phyloP scores from a whole-genome alignment of 23 red algal species.

The Chondrus crispus region DNA sequence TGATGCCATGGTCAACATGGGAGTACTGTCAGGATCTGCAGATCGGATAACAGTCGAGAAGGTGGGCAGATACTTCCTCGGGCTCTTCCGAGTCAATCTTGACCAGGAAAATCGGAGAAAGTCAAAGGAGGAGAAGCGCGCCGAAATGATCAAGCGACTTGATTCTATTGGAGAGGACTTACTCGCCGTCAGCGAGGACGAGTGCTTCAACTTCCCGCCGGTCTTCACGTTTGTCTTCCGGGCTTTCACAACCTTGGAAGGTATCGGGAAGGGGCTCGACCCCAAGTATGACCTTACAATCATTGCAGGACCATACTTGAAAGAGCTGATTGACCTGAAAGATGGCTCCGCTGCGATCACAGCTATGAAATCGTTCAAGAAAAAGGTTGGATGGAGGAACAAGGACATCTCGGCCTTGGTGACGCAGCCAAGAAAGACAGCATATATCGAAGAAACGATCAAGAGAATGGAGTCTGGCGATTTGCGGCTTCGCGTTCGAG shows the following conservation, averaged over 20 bases:
- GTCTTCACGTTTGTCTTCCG: slow-evolving; percentile 96
- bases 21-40: slow-evolving; percentile 52
- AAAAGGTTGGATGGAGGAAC: slow-evolving; percentile 74
- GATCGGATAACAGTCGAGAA: slow-evolving; percentile 84
- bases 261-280: slow-evolving; percentile 78
- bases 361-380: slow-evolving; percentile 58
- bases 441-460: slow-evolving; percentile 76
- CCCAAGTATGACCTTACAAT: slow-evolving; percentile 80
- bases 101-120: slow-evolving; percentile 42
- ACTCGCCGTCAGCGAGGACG: slow-evolving; percentile 75
- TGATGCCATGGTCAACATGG: slow-evolving; percentile 78
- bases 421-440: slow-evolving; percentile 76
- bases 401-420: slow-evolving; percentile 67
- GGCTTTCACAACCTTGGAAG: slow-evolving; percentile 87
- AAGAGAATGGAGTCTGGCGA: slow-evolving; percentile 83
- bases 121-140: slow-evolving; percentile 38
- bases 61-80: slow-evolving; percentile 82
- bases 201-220: slow-evolving; percentile 86
- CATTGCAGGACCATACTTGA: slow-evolving; percentile 80
- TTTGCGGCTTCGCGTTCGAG: slow-evolving; percentile 72
- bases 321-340: slow-evolving; percentile 83
- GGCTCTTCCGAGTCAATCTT: slow-evolving; percentile 59
- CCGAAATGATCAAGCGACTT: slow-evolving; percentile 56
- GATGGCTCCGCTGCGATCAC: slow-evolving; percentile 83
- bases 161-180: slow-evolving; percentile 82